Percentiles rank a stretch among this genome's conserved stretches.
phyloP scores from a whole-genome alignment of 306 rosid species.

The Malus domestica region DNA sequence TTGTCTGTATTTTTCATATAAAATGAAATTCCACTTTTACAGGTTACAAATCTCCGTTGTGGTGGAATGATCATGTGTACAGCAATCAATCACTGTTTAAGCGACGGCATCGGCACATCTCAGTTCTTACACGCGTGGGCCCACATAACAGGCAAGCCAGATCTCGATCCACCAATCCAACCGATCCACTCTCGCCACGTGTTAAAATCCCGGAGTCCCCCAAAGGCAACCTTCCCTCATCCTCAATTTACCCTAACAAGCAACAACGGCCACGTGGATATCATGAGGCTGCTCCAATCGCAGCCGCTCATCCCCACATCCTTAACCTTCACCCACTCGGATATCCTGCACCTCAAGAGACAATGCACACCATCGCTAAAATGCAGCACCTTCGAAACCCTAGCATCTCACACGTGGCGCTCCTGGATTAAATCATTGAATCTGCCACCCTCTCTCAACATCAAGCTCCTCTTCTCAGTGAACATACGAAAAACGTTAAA shows the following conservation, averaged over 20 bases:
- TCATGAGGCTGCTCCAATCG: conserved; percentile 45
- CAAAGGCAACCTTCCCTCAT: conserved; percentile 16
- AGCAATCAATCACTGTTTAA: conserved; percentile 68
- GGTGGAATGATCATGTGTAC: conserved; percentile 85
- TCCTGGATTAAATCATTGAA: conserved; percentile 61
- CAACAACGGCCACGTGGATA: conserved; percentile 22
- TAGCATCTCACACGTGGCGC: conserved; percentile 88
- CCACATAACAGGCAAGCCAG: conserved; percentile 26
- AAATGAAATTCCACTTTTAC: not conserved
- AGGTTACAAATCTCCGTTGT: conserved; percentile 62
- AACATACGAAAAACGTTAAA: conserved; percentile 32
- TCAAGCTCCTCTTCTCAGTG: conserved; percentile 76
- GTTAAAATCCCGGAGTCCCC: conserved; percentile 45
- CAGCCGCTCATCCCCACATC: conserved; percentile 54
- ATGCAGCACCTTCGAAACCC: conserved; percentile 64
- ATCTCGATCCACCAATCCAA: conserved; percentile 17
- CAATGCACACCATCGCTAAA: conserved; percentile 57
- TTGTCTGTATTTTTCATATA: not conserved
- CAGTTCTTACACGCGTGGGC: conserved; percentile 82
- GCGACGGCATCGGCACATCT: conserved; percentile 81
- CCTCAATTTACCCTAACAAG: conserved; percentile 36
- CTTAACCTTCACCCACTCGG: conserved; percentile 37
- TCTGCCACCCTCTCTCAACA: conserved; percentile 19
- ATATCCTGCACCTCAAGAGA: conserved; percentile 44
- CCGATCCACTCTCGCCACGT: conserved; percentile 58